Evolutionary conservation across 2,329 filamentous ascomycete genomes (phyloP).

Genomic region (Colletotrichum agaves): DNA sequence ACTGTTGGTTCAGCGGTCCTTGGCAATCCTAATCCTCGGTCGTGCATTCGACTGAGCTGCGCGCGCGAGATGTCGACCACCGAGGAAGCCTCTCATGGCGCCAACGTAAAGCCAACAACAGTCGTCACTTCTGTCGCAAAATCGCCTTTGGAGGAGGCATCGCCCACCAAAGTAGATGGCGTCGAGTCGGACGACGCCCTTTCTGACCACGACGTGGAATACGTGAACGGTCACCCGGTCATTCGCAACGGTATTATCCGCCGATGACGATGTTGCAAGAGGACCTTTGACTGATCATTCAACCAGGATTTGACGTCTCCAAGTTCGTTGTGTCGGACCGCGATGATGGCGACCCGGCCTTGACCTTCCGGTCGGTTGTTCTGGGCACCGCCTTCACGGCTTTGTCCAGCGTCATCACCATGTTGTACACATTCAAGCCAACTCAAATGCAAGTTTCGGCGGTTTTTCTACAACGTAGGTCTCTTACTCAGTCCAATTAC

Average conservation of each 20-base stretch:
- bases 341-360: constrained; percentile 39
- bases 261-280: rapidly evolving
- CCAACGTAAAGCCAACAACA: background rate
- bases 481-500: background rate
- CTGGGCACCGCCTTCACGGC: constrained; percentile 38
- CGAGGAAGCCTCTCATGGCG: background rate
- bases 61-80: background rate
- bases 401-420: constrained; percentile 40
- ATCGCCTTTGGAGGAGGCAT: background rate
- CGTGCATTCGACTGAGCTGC: background rate
- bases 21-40: background rate
- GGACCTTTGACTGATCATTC: background rate
- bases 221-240: constrained; percentile 26
- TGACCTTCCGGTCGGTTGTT: constrained; percentile 40
- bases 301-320: constrained; percentile 37
- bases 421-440: constrained; percentile 39
- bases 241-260: constrained; percentile 29
- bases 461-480: constrained; percentile 37
- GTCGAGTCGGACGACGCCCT: background rate
- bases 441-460: constrained; percentile 38
- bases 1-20: background rate
- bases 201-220: background rate
- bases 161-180: background rate
- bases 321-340: constrained; percentile 38
- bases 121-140: background rate